A percentile compares a stretch with the other conserved stretches of the same genome.
phyloP scores from a whole-genome alignment of 345 rosid species.

The Murraya koenigii region DNA sequence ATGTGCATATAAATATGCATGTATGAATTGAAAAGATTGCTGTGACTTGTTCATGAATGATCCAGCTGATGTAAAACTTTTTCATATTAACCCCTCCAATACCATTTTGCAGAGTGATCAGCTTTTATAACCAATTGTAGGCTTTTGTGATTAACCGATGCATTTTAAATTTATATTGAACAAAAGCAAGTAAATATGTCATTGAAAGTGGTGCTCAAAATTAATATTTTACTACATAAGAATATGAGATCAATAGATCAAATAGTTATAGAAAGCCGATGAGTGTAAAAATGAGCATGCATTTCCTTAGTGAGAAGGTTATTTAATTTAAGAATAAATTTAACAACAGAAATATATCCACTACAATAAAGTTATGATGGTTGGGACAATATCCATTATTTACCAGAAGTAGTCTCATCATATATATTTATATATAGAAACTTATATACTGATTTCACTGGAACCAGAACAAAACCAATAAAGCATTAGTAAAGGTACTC shows the following conservation, averaged over 20 bases:
- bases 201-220: neutral
- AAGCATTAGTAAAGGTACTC: slow-evolving; percentile 26
- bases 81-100: neutral
- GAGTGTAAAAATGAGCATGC: neutral
- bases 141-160: neutral
- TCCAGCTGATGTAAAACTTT: neutral
- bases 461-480: slow-evolving; percentile 2
- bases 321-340: neutral
- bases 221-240: neutral
- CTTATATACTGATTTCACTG: slow-evolving; percentile 4
- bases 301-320: neutral
- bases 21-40: neutral
- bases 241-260: neutral
- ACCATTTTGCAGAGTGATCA: neutral
- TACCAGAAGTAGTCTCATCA: neutral
- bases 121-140: neutral
- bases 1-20: neutral
- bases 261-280: neutral
- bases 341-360: neutral
- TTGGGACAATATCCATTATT: neutral
- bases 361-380: neutral
- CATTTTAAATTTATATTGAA: neutral
- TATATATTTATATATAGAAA: neutral
- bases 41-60: neutral
- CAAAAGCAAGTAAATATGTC: neutral